Conservation (phyloP, 2,329 filamentous ascomycete species). For the Fusarium sp. region DNA sequence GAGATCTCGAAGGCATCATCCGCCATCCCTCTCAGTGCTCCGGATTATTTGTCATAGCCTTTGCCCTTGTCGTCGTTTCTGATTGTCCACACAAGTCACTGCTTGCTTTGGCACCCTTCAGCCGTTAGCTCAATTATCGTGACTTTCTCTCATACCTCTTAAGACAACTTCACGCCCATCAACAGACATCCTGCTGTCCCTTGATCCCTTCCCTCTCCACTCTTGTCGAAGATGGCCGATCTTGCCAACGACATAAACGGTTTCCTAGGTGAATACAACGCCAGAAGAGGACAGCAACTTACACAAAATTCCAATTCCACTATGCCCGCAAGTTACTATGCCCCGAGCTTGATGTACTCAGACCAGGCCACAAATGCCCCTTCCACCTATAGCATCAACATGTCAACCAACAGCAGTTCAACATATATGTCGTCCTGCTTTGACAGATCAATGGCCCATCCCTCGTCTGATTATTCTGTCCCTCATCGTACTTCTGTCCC, state of each 20-base stretch:
- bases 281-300: constrained; percentile 15
- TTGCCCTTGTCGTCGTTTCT: background rate
- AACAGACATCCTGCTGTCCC: background rate
- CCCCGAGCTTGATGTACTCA: constrained; percentile 31
- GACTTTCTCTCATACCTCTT: background rate
- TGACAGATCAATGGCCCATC: constrained; percentile 1
- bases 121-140: background rate
- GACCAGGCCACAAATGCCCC: constrained; percentile 10
- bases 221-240: constrained; percentile 19
- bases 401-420: constrained; percentile 31
- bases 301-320: constrained; percentile 6
- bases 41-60: background rate
- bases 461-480: constrained; percentile 40
- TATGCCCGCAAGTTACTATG: constrained; percentile 20
- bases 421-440: constrained; percentile 34
- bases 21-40: too few relatives aligned
- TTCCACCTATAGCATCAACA: constrained; percentile 17
- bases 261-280: constrained; percentile 34
- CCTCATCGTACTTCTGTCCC: constrained; percentile 40
- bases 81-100: background rate
- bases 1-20: background rate
- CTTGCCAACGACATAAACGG: constrained; percentile 32
- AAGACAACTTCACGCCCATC: background rate
- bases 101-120: background rate
- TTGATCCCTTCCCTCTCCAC: background rate